phyloP scores from a whole-genome alignment of 2,329 filamentous ascomycete species.

The Cladosporium cucumerinum region DNA sequence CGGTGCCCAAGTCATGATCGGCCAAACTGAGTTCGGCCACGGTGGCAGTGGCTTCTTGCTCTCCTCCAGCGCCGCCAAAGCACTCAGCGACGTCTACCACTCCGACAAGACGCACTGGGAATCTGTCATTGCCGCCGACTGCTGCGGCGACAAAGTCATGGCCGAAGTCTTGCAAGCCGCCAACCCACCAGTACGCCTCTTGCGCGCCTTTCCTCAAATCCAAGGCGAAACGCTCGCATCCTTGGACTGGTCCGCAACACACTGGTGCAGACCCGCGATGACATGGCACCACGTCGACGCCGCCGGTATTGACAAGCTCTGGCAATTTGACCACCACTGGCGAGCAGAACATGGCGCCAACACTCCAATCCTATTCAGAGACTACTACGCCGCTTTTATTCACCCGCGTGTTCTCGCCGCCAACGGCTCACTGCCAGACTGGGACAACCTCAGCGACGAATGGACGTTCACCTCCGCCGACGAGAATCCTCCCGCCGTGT shows the following conservation, averaged over 20 bases:
- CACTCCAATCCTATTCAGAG: constrained; percentile 33
- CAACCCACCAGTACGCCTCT: constrained; percentile 37
- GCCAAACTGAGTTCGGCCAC: constrained; percentile 43
- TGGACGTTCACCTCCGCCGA: constrained; percentile 17
- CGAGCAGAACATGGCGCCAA: constrained; percentile 32
- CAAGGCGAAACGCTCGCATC: constrained; percentile 36
- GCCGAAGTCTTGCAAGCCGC: constrained; percentile 30
- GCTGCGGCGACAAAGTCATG: constrained; percentile 39
- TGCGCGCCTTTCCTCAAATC: constrained; percentile 36
- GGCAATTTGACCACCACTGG: constrained; percentile 36
- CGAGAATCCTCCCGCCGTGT: constrained; percentile 22
- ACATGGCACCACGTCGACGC: constrained; percentile 35
- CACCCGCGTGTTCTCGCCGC: constrained; percentile 28
- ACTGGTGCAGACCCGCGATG: constrained; percentile 39
- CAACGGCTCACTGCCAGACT: constrained; percentile 27
- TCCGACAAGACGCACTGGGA: constrained; percentile 36
- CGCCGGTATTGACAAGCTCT: constrained; percentile 30
- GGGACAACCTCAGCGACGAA: constrained; percentile 38
- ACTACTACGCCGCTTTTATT: constrained; percentile 35
- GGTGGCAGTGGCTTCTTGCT: constrained; percentile 48
- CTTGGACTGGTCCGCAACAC: constrained; percentile 34
- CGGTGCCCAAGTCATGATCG: constrained; percentile 39
- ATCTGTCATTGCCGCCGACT: constrained; percentile 25
- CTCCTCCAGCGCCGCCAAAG: constrained; percentile 43
- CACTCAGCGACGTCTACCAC: constrained; percentile 1